Conservation (phyloP, 2,329 filamentous ascomycete species). For the Sphaerulina vaccinii region DNA sequence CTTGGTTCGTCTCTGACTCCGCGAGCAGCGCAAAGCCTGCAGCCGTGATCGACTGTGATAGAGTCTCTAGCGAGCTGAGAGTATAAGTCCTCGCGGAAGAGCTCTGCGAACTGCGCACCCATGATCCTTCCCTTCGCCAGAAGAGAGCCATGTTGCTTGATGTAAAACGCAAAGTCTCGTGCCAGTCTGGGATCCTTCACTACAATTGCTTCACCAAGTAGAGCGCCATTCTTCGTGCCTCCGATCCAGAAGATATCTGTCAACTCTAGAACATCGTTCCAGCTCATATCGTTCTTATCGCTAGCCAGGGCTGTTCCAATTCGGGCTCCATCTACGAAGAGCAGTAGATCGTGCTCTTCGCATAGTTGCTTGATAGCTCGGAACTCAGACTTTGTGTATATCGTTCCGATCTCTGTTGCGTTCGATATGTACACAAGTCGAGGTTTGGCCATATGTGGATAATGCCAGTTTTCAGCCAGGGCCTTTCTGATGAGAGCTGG, state of each 20-base stretch:
- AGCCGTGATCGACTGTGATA: constrained; percentile 4
- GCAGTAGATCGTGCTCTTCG: constrained; percentile 1
- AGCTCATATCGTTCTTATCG: constrained; percentile 8
- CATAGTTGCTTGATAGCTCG: constrained; percentile 7
- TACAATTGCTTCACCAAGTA: constrained; percentile 8
- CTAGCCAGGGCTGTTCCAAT: constrained; percentile 2
- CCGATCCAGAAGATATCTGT: constrained; percentile 12
- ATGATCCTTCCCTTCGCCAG: constrained; percentile 10
- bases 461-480: constrained; percentile 9
- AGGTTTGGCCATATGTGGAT: constrained; percentile 12
- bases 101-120: constrained; percentile 7
- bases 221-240: constrained; percentile 8
- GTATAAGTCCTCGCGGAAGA: constrained; percentile 7
- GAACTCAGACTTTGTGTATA: constrained; percentile 5
- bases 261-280: constrained; percentile 11
- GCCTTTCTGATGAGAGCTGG: constrained; percentile 5
- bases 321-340: constrained; percentile 5
- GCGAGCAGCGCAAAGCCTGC: constrained; percentile 5
- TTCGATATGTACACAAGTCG: constrained; percentile 9
- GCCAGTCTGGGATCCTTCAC: constrained; percentile 3
- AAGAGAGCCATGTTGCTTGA: constrained; percentile 6
- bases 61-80: background rate
- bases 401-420: constrained; percentile 8
- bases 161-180: constrained; percentile 7
- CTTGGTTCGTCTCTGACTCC: constrained; percentile 11